These are phyloP conservation scores for Aspergillus saccharolyticus DNA, from an alignment of 495 filamentous ascomycete species.

Conservation along the genomic window DNA sequence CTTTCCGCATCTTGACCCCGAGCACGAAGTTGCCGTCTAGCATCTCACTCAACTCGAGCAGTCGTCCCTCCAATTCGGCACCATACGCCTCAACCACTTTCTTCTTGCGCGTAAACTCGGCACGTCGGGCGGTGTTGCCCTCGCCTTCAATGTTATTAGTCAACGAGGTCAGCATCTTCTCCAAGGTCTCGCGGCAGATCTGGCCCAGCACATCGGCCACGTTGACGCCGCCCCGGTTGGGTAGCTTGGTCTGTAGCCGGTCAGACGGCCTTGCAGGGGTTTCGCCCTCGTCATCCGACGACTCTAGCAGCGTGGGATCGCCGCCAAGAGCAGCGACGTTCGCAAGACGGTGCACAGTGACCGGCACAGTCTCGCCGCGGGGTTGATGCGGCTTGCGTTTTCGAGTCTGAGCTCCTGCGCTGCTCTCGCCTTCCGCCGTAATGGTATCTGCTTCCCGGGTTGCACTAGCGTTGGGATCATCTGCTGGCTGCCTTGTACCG, in stretches of 20 bases:
- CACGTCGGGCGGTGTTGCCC: slow-evolving; percentile 31
- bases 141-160: slow-evolving; percentile 37
- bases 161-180: slow-evolving; percentile 42
- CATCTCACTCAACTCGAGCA: slow-evolving; percentile 48
- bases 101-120: slow-evolving; percentile 56
- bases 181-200: slow-evolving; percentile 63
- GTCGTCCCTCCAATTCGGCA: slow-evolving; percentile 58
- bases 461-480: slow-evolving; percentile 14
- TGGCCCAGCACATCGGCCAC: slow-evolving; percentile 64
- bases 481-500: slow-evolving; percentile 12
- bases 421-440: slow-evolving; percentile 14
- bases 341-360: slow-evolving; percentile 42
- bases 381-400: slow-evolving; percentile 26
- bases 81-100: slow-evolving; percentile 64
- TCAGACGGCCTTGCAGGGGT: slow-evolving; percentile 32
- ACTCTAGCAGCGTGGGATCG: slow-evolving; percentile 12
- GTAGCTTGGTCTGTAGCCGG: slow-evolving; percentile 31
- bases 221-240: slow-evolving; percentile 61
- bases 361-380: slow-evolving; percentile 40
- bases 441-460: slow-evolving; percentile 11
- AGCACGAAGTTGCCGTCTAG: slow-evolving; percentile 63
- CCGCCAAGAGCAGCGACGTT: slow-evolving; percentile 31
- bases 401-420: slow-evolving; percentile 18
- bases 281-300: slow-evolving; percentile 29
- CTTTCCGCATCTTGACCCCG: slow-evolving; percentile 54